Evolutionary conservation across 129 eudicot species (phyloP), one percentile per base, ranked within the genome.

Genomic region (Cynara cardunculus): DNA sequence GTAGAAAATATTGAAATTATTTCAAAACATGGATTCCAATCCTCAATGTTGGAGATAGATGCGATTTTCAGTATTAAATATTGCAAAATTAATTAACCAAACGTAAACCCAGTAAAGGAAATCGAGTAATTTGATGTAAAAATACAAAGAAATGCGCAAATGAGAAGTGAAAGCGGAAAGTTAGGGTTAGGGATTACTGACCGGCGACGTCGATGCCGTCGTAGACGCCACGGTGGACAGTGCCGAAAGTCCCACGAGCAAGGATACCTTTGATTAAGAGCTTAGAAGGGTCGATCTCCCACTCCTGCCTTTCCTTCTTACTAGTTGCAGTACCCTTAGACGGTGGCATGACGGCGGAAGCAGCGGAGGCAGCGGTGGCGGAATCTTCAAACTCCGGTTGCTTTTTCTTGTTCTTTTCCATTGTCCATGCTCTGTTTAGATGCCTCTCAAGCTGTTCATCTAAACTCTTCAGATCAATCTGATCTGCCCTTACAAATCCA

Each of bases 191-290:
- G 59, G 11, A 49, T 68, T 11, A 26, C 83, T 68, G 21, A 65
- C 97, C 97, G 77, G 97, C 97, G 68, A 95, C 97, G 84, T 95
- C 99, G 27, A 86, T 89, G 25, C 97, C 92, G 78, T 92, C 97
- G 82, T 95, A 95, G 82, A 92, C 69, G 75, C 99, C 97, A 77
- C 99, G 96, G 82, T 95, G 97, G 19, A 95, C 99, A 76, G 99
- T 92, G 71, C 93, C 99, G 83, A 92, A 95, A 31, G 99, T 90
- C 74, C 99, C 99, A 72, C 97, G 99, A 13, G 99, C 99, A 71
- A 95, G 80, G 28, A 92, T 86, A 49, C 88, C 72, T 82, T 91
- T 95, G 37, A 95, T 89, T 32, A 92, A 77, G 32, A 95, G 87
- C 87, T 95, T 95, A 21, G 93, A 79, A 5, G 99, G 91, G 71